Base-by-base conservation (phyloP, 495 filamentous ascomycete genomes). In the Immersiella caudata region DNA sequence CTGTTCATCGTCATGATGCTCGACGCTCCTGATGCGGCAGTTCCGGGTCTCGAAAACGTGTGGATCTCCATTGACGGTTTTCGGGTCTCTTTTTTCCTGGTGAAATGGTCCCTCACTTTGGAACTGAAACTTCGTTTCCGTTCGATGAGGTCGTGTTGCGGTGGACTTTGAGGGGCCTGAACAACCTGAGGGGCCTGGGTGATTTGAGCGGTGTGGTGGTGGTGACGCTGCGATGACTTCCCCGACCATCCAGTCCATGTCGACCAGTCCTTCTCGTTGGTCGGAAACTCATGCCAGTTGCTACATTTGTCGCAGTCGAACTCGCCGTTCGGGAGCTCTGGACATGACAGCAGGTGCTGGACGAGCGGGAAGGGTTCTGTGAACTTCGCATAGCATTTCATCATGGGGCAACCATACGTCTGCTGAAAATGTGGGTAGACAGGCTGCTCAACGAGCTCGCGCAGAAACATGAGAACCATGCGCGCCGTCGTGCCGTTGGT, bases 191-290 rank as follows among this genome's bases (percentile, higher is more conserved):
- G 2, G 14, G 40, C 16, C 16, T 46, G 40, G 5, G 9, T 46
- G 40, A 18, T 18, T 18, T 46, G 40, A 18, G 9, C 14, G 40
- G 40, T 14, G 5, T 46, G 40, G 40, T 27, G 18, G 18, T 51
- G 59, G 25, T 64, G 29, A 1, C 59, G 67, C n/a, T 68, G 72
- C 11, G 64, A 56, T 12, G 36, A 62, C 66, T 66, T 76, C 72
- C 63, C 26, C 20, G 63, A 65, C 63, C 72, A 76, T 16, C 71
- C 74, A 1, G 62, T 52, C 73, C 75, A 78, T 14, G 73, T 67
- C 22, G 71, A 66, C 76, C 76, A 78, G 51, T 76, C 76, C 66
- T 78, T 77, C 65, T 78, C 76, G 71, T 70, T 71, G 51, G 76
- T 75, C 27, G 76, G 76, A 40, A 78, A 74, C 58, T 68, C 52